Evolutionary conservation across 2,329 filamentous ascomycete genomes (phyloP).

Genomic region (Aspergillus viridinutans): DNA sequence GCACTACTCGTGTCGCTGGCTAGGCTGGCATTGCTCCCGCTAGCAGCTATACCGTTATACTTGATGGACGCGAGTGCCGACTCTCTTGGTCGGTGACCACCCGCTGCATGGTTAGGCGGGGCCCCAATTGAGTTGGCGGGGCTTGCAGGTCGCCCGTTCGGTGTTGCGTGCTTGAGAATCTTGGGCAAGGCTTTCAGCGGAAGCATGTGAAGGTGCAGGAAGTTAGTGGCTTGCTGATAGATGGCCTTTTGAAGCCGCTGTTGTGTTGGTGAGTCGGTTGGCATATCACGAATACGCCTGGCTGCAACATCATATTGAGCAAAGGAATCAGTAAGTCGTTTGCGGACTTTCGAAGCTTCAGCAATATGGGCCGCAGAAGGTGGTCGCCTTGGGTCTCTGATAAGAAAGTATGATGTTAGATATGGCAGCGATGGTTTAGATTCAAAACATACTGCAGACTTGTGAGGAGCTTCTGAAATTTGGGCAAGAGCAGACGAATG

Average conservation of each 20-base stretch:
- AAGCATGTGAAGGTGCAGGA: conserved; percentile 86
- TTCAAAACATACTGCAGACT: conserved; percentile 57
- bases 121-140: conserved; percentile 20
- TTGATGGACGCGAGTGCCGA: conserved; percentile 57
- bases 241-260: conserved; percentile 73
- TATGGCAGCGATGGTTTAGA: background rate
- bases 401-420: background rate
- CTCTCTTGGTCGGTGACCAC: conserved; percentile 28
- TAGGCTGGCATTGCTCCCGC: conserved; percentile 49
- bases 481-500: conserved; percentile 74
- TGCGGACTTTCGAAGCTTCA: conserved; percentile 85
- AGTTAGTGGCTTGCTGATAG: conserved; percentile 74
- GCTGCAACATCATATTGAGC: conserved; percentile 81
- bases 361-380: conserved; percentile 67
- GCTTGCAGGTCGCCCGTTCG: conserved; percentile 41
- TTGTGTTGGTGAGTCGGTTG: conserved; percentile 68
- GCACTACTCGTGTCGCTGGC: conserved; percentile 52
- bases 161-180: conserved; percentile 59
- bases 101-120: conserved; percentile 20
- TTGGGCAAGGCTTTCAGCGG: conserved; percentile 72
- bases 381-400: conserved; percentile 59
- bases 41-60: conserved; percentile 49
- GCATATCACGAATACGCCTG: conserved; percentile 73
- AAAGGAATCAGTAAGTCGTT: conserved; percentile 82
- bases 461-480: conserved; percentile 73